These are phyloP conservation scores for Opeltia flavorubescens DNA, from an alignment of 495 filamentous ascomycete species.

Conservation along the genomic window DNA sequence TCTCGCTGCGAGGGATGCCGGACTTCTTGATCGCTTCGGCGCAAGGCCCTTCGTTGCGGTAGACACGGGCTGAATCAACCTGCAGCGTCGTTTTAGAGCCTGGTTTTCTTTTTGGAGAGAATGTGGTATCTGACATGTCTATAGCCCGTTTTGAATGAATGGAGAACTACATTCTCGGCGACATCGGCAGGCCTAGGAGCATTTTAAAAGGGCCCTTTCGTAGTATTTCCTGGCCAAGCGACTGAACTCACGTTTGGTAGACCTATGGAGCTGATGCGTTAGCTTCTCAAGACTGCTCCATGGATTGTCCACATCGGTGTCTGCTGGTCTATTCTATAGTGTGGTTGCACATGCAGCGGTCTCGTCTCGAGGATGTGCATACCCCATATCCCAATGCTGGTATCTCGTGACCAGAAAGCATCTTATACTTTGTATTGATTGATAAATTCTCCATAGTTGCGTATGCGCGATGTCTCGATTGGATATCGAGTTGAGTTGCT, in stretches of 20 bases:
- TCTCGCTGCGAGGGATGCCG: constrained; percentile 29
- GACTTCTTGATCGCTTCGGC: constrained; percentile 31
- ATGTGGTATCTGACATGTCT: constrained; percentile 40
- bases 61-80: constrained; percentile 41
- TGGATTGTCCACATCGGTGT: background rate
- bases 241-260: constrained; percentile 53
- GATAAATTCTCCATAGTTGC: constrained; percentile 40
- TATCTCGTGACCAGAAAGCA: constrained; percentile 68
- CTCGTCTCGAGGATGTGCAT: constrained; percentile 20
- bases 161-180: constrained; percentile 39
- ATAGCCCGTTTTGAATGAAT: constrained; percentile 58
- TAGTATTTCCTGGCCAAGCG: background rate
- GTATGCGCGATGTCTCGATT: background rate
- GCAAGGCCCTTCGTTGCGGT: constrained; percentile 40
- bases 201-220: constrained; percentile 6
- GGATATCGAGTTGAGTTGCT: background rate
- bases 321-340: background rate
- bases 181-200: constrained; percentile 33
- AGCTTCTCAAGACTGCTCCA: background rate
- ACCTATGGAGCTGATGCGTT: constrained; percentile 30
- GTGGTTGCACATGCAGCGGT: too few species aligned
- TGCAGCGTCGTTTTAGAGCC: constrained; percentile 9
- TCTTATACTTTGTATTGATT: constrained; percentile 49
- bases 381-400: constrained; percentile 62
- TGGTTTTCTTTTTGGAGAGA: background rate